A percentile compares a stretch with the other conserved stretches of the same genome.
Conservation (phyloP, 768 basidiomycete species). For the Mycena indigotica region DNA sequence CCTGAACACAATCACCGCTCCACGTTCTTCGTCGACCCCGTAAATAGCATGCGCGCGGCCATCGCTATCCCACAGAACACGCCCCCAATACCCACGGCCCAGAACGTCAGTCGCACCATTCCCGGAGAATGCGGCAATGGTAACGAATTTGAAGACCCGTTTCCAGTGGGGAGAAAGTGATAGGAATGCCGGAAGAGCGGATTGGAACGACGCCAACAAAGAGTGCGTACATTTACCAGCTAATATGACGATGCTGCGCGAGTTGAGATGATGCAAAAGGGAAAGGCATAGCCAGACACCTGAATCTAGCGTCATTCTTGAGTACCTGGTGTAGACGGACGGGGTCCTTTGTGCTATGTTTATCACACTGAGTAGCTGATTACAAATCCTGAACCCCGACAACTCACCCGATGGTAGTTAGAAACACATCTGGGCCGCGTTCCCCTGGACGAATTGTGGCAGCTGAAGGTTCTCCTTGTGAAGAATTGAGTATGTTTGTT, state of each 20-base stretch:
- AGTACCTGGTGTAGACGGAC: slow-evolving; percentile 22
- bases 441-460: slow-evolving; percentile 22
- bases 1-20: slow-evolving; percentile 21
- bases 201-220: slow-evolving; percentile 2
- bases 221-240: slow-evolving; percentile 20
- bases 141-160: slow-evolving; percentile 20
- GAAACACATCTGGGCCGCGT: slow-evolving; percentile 24
- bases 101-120: slow-evolving; percentile 20
- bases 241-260: slow-evolving; percentile 25
- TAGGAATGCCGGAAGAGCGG: slow-evolving; percentile 7
- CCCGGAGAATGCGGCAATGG: slow-evolving; percentile 15
- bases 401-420: slow-evolving; percentile 20
- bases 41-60: slow-evolving; percentile 22
- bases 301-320: slow-evolving; percentile 25
- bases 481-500: slow-evolving; percentile 16
- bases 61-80: slow-evolving; percentile 20
- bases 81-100: slow-evolving; percentile 13
- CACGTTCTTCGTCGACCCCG: slow-evolving; percentile 22
- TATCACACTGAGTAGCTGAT: too few species aligned
- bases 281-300: slow-evolving; percentile 4
- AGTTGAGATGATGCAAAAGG: too few species aligned
- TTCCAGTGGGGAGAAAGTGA: slow-evolving; percentile 6
- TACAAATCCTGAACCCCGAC: too few species aligned
- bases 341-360: slow-evolving; percentile 20
- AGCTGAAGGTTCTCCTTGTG: slow-evolving; percentile 14